These are phyloP conservation scores for Sporothrix sp. DNA, from an alignment of 2,329 filamentous ascomycete genomes.

Conservation along the genomic window DNA sequence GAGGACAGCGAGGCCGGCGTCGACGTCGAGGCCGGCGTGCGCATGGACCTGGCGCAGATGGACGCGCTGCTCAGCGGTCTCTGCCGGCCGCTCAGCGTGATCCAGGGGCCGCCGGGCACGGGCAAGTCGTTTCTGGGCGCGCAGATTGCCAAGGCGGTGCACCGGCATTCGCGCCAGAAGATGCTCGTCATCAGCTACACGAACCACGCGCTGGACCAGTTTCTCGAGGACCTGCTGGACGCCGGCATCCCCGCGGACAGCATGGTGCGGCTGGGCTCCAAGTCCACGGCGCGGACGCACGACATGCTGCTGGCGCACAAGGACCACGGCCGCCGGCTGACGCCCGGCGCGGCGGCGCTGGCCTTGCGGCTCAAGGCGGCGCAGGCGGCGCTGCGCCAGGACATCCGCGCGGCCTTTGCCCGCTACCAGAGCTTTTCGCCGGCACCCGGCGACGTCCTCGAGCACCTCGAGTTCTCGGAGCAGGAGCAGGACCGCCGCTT, in stretches of 20 bases:
- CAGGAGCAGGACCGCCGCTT: conserved; percentile 40
- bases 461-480: conserved; percentile 42
- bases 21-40: background rate
- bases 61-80: conserved; percentile 34
- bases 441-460: conserved; percentile 10
- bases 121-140: conserved; percentile 69
- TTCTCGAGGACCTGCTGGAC: conserved; percentile 52
- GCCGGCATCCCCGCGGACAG: conserved; percentile 39
- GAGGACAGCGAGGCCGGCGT: background rate
- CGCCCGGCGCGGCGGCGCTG: conserved; percentile 27
- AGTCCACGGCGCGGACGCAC: conserved; percentile 41
- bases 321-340: conserved; percentile 24
- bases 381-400: conserved; percentile 16
- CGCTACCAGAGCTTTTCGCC: conserved; percentile 12
- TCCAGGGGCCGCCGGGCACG: conserved; percentile 40
- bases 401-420: conserved; percentile 8
- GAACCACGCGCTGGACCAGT: conserved; percentile 57
- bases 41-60: conserved; percentile 37
- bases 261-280: conserved; percentile 56
- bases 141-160: conserved; percentile 46
- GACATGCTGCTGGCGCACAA: conserved; percentile 38
- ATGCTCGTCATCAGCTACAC: conserved; percentile 60
- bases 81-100: conserved; percentile 4
- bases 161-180: conserved; percentile 36
- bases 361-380: conserved; percentile 34